These are phyloP conservation scores for Suillus alpinus DNA, from an alignment of 768 basidiomycete genomes.

Conservation along the genomic window DNA sequence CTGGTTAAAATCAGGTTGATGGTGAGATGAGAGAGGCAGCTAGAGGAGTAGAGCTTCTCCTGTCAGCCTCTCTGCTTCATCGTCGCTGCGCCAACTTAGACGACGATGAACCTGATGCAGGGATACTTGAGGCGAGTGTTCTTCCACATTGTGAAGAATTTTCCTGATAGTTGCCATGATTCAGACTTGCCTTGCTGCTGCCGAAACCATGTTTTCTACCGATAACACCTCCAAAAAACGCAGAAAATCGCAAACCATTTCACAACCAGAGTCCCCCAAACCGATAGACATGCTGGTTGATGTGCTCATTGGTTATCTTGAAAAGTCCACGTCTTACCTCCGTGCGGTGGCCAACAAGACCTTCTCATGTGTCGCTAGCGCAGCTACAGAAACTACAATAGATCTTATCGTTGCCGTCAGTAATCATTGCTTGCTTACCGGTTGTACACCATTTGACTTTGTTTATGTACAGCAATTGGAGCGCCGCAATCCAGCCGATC, in stretches of 20 bases:
- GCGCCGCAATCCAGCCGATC: conserved; percentile 57
- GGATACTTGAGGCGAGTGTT: conserved; percentile 57
- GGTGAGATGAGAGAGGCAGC: conserved; percentile 31
- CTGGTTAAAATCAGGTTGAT: conserved; percentile 7
- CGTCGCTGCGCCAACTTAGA: conserved; percentile 66
- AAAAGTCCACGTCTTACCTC: conserved; percentile 77
- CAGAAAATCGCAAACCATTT: conserved; percentile 33
- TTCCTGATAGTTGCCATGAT: neutral
- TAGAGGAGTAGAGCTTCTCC: conserved; percentile 67
- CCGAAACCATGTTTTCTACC: conserved; percentile 49
- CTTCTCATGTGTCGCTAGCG: conserved; percentile 69
- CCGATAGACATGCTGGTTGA: conserved; percentile 87
- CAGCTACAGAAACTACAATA: conserved; percentile 66
- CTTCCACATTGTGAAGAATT: neutral
- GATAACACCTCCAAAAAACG: conserved; percentile 39
- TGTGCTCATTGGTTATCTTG: conserved; percentile 85
- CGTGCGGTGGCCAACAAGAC: conserved; percentile 77
- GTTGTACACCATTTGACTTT: conserved; percentile 7
- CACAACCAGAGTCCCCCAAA: conserved; percentile 37
- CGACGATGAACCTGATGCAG: conserved; percentile 42
- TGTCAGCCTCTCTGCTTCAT: conserved; percentile 68
- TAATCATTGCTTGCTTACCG: conserved; percentile 9
- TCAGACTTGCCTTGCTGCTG: conserved; percentile 62
- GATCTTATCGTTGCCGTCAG: conserved; percentile 81
- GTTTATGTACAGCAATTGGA: conserved; percentile 71